Percentiles rank a stretch among this genome's conserved stretches.
These are phyloP conservation scores for Paramecium biaurelia DNA, from an alignment of 73 alveolate genomes.

Conservation along the genomic window DNA sequence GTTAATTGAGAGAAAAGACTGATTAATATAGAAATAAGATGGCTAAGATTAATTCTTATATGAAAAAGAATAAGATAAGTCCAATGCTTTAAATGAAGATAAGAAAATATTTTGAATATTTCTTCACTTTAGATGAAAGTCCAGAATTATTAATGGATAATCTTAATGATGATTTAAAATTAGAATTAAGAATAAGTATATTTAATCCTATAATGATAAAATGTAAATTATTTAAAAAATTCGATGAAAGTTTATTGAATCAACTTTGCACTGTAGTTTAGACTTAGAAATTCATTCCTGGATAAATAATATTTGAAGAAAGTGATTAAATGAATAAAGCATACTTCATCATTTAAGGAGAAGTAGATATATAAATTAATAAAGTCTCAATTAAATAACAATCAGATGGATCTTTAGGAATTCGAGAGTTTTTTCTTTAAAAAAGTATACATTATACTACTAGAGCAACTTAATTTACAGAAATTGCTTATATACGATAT, in stretches of 20 bases:
- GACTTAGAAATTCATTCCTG: neutral
- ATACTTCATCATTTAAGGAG: neutral
- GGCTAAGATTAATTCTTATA: slow-evolving; percentile 9
- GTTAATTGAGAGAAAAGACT: slow-evolving; percentile 10
- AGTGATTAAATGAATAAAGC: neutral
- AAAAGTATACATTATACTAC: neutral
- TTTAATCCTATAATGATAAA: neutral
- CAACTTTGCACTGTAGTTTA: neutral
- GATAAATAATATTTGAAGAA: neutral
- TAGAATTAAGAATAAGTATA: neutral
- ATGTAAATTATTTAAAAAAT: neutral
- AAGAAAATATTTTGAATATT: slow-evolving; percentile 3
- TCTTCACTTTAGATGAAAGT: neutral
- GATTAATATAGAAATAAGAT: slow-evolving; percentile 21
- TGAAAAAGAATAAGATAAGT: neutral
- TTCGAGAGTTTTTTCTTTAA: neutral
- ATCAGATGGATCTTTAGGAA: slow-evolving; percentile 16
- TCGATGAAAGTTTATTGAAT: neutral
- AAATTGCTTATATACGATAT: neutral
- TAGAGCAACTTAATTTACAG: slow-evolving; percentile 9
- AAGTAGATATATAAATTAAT: slow-evolving; percentile 21
- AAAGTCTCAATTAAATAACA: neutral
- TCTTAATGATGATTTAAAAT: neutral
- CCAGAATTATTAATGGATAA: slow-evolving; percentile 13
- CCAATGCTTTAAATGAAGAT: neutral